Conservation (phyloP, 306 rosid species). For the Luffa aegyptiaca region DNA sequence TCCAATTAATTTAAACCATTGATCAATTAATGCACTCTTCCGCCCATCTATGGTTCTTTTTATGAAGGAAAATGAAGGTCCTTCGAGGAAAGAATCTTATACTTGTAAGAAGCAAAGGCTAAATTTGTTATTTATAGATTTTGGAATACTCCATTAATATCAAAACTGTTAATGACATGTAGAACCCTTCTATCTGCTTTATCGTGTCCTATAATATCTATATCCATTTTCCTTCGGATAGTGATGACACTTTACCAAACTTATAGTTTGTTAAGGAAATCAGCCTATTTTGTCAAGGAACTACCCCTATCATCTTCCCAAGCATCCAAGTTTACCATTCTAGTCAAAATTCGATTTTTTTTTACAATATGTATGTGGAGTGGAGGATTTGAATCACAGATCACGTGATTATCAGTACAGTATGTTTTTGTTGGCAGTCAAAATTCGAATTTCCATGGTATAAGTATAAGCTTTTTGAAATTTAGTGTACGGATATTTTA, state of each 20-base stretch:
- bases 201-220: too few species aligned
- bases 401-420: too few species aligned
- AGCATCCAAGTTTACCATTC: too few species aligned
- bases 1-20: neutral
- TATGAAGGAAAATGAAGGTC: neutral
- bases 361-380: too few species aligned
- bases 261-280: neutral
- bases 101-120: neutral
- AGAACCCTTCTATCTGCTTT: too few species aligned
- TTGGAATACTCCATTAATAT: neutral
- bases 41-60: neutral
- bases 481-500: neutral
- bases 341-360: too few species aligned
- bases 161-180: neutral
- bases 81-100: neutral
- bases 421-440: neutral
- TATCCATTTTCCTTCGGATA: too few species aligned
- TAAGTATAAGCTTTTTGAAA: neutral
- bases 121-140: neutral
- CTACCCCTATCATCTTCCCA: too few species aligned
- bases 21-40: neutral
- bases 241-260: neutral
- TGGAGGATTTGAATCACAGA: too few species aligned
- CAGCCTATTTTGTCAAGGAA: neutral
- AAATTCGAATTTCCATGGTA: neutral